Evolutionary conservation across 1,284 basidiomycete species (phyloP), one percentile per base, ranked within the genome.

Genomic region (Cystobasidiaceae sp.): DNA sequence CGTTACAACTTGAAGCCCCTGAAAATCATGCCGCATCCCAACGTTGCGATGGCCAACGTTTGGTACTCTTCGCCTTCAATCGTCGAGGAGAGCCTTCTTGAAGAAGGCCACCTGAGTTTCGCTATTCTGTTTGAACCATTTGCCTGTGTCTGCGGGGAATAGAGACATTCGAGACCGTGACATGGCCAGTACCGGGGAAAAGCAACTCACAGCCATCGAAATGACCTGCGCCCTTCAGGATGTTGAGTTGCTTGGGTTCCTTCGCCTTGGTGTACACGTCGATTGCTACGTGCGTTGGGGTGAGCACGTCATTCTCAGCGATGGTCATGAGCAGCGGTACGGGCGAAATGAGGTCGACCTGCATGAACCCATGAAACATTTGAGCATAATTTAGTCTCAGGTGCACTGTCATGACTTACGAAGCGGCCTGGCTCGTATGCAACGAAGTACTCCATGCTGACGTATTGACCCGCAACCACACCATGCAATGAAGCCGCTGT

Each of bases 221-320:
- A 27, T 55, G 51, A 39, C 51, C 51, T 19, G 51, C 51, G 32
- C 51, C 51, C 19, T 55, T 55, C 33, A 55, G 33, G 19, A 55
- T 55, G 23, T 55, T 34, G 4, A 55, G 23, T 17, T 55, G 51
- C 51, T 55, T 55, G 3, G 51, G 51, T 21, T 55, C 51, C 33
- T 39, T 55, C n/a, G 51, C 51, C 25, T 27, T 34, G 6, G 33
- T 19, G 17, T 8, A 55, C 9, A n/a, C 32, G 25, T 55, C 51
- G 39, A 55, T 34, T 3, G 51, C 51, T 17, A 55, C 33, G 17
- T 55, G 51, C 7, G 51, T 55, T 11, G 51, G 51, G 9, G 51
- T 55, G 4, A 55, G 37, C 3, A 55, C 51, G 23, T 55, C 51
- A 34, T 55, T 55, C 51, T 55, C 51, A 33, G 51, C 51, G 37